Conservation (phyloP, 495 filamentous ascomycete species). For the Cercophora samala region DNA sequence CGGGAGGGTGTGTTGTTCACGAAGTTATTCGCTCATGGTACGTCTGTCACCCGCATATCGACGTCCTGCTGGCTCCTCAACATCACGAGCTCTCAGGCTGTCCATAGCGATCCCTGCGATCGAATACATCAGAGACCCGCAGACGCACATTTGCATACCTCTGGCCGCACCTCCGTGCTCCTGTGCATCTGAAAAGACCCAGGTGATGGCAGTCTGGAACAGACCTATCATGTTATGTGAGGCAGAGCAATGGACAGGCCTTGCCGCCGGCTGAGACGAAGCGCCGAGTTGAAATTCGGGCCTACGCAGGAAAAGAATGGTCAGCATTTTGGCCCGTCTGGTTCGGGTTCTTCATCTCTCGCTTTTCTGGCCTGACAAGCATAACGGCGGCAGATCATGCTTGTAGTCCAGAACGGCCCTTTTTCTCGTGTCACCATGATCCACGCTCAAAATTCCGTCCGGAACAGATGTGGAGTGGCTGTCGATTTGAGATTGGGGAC, state of each 20-base stretch:
- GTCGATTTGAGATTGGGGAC: neutral
- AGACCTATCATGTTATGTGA: neutral
- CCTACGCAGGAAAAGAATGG: neutral
- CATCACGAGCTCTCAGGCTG: neutral
- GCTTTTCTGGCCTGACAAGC: neutral
- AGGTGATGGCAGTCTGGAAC: neutral
- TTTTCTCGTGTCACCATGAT: neutral
- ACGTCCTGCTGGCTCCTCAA: neutral
- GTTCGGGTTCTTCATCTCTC: neutral
- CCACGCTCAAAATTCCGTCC: neutral
- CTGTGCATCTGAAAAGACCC: neutral
- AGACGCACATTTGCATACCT: neutral
- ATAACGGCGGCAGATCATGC: neutral
- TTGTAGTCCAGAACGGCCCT: neutral
- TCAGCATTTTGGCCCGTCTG: neutral
- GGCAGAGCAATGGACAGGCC: neutral
- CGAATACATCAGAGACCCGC: slow-evolving; percentile 1
- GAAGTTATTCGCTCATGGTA: neutral
- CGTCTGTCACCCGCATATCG: neutral
- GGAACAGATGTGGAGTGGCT: neutral
- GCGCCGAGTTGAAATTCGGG: neutral
- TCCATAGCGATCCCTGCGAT: neutral
- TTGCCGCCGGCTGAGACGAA: neutral
- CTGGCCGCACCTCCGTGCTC: too few relatives aligned
- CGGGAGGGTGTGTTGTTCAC: neutral